Percentiles rank a stretch among this genome's conserved stretches.
Evolutionary conservation across 2,329 filamentous ascomycete genomes (phyloP).

Genomic region (Exutisphaerella laricina): DNA sequence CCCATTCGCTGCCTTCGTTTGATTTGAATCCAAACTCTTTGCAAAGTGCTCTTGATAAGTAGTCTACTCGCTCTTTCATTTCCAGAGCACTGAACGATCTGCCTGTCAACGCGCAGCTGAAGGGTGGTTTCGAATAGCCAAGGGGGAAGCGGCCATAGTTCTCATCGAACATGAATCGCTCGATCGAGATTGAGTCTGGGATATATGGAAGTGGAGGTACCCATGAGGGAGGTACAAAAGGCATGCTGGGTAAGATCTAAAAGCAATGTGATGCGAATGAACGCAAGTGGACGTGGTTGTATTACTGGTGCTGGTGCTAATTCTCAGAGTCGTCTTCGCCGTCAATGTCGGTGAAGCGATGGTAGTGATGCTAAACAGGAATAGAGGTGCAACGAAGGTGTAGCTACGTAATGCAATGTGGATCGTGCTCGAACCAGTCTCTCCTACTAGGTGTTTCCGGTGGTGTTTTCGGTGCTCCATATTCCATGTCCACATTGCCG

Average conservation of each 20-base stretch:
- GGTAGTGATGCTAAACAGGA: no score
- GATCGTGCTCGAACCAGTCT: slow-evolving; percentile 4
- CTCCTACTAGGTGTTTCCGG: slow-evolving; percentile 1
- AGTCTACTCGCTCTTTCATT: slow-evolving; percentile 60
- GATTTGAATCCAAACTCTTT: slow-evolving; percentile 67
- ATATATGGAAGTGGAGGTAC: slow-evolving; percentile 58
- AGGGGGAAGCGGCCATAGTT: slow-evolving; percentile 61
- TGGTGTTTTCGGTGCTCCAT: slow-evolving; percentile 8
- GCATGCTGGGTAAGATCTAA: slow-evolving; percentile 39
- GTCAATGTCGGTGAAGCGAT: no score
- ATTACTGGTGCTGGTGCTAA: background rate
- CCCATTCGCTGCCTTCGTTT: slow-evolving; percentile 69
- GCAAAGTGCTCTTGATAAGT: slow-evolving; percentile 61
- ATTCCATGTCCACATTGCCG: slow-evolving; percentile 2
- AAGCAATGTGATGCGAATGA: background rate
- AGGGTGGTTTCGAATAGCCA: slow-evolving; percentile 61
- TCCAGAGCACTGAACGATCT: slow-evolving; percentile 59
- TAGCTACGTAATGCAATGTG: background rate
- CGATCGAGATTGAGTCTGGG: slow-evolving; percentile 68
- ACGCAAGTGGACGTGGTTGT: background rate
- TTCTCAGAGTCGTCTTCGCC: no score
- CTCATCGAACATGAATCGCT: slow-evolving; percentile 72
- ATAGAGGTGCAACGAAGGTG: no score
- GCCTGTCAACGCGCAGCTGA: slow-evolving; percentile 67
- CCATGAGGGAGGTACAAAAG: slow-evolving; percentile 58